phyloP scores from a whole-genome alignment of 768 basidiomycete genomes.

The Amanita polypyramis region DNA sequence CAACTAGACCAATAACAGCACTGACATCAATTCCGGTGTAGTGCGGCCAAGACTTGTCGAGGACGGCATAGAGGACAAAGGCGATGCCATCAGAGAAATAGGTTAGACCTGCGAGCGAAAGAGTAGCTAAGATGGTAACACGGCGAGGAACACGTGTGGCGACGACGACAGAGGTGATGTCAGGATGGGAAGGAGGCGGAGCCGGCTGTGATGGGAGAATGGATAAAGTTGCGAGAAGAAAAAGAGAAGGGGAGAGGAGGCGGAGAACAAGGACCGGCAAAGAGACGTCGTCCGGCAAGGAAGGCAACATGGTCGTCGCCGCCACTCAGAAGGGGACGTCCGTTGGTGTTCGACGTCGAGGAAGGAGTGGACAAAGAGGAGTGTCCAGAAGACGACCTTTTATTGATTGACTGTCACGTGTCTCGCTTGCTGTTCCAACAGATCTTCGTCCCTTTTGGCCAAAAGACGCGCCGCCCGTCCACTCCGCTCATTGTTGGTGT shows the following conservation, averaged over 20 bases:
- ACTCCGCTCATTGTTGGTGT: no score
- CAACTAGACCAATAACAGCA: slow-evolving; percentile 55
- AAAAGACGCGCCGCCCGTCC: no score
- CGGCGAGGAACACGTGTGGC: slow-evolving; percentile 65
- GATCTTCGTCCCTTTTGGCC: background rate
- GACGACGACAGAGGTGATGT: slow-evolving; percentile 73
- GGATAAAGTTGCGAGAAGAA: slow-evolving; percentile 52
- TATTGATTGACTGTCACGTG: slow-evolving; percentile 19
- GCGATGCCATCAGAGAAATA: slow-evolving; percentile 72
- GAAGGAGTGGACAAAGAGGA: slow-evolving; percentile 9
- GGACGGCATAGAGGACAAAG: slow-evolving; percentile 53
- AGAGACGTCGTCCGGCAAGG: slow-evolving; percentile 12
- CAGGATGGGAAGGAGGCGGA: slow-evolving; percentile 40
- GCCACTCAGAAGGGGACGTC: slow-evolving; percentile 12
- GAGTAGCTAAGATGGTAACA: slow-evolving; percentile 57
- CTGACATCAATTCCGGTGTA: slow-evolving; percentile 58
- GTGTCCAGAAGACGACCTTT: background rate
- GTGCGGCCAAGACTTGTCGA: slow-evolving; percentile 56
- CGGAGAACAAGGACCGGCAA: slow-evolving; percentile 45
- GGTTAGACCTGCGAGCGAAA: slow-evolving; percentile 60
- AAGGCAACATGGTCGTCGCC: slow-evolving; percentile 19
- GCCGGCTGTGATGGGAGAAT: slow-evolving; percentile 40
- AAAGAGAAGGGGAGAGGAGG: slow-evolving; percentile 56
- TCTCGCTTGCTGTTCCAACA: slow-evolving; percentile 10
- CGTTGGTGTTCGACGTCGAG: slow-evolving; percentile 13